Evolutionary conservation across 495 filamentous ascomycete genomes (phyloP).

Genomic region (Neurospora sp.): DNA sequence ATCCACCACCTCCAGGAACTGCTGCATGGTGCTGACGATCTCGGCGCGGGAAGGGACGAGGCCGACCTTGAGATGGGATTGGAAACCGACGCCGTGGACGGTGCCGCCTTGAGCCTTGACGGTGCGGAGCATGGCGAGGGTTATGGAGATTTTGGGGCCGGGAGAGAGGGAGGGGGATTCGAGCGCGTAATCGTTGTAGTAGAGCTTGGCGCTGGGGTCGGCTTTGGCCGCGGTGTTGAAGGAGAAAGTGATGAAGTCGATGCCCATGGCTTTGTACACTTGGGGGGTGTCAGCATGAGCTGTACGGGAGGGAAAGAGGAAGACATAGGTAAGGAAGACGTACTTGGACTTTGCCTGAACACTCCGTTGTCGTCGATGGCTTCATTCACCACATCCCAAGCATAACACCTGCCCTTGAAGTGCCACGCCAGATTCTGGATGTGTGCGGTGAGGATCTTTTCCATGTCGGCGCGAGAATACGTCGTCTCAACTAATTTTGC

Average conservation of each 20-base stretch:
- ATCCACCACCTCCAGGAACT: slow-evolving; percentile 32
- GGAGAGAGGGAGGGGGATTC: slow-evolving; percentile 31
- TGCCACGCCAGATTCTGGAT: slow-evolving; percentile 40
- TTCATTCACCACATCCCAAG: slow-evolving; percentile 46
- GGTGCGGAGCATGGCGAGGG: slow-evolving; percentile 32
- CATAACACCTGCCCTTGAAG: slow-evolving; percentile 35
- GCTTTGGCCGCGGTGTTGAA: slow-evolving; percentile 31
- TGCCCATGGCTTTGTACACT: slow-evolving; percentile 33
- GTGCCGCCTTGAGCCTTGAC: slow-evolving; percentile 33
- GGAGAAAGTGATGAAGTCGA: slow-evolving; percentile 32
- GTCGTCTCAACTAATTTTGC: not conserved
- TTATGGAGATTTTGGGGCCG: slow-evolving; percentile 30
- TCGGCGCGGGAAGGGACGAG: slow-evolving; percentile 27
- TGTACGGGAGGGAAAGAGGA: too few relatives aligned
- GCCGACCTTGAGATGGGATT: slow-evolving; percentile 46
- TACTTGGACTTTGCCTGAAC: slow-evolving; percentile 18
- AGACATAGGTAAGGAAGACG: not conserved
- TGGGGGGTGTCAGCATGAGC: too few relatives aligned
- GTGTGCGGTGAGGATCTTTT: slow-evolving; percentile 7
- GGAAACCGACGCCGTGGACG: slow-evolving; percentile 47
- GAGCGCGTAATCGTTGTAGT: slow-evolving; percentile 59
- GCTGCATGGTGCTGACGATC: slow-evolving; percentile 25
- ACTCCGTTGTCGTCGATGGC: slow-evolving; percentile 35
- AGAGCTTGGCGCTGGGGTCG: slow-evolving; percentile 26
- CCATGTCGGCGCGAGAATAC: not conserved